Conservation (phyloP, 2,329 filamentous ascomycete species). For the Talaromyces albobiverticillius region DNA sequence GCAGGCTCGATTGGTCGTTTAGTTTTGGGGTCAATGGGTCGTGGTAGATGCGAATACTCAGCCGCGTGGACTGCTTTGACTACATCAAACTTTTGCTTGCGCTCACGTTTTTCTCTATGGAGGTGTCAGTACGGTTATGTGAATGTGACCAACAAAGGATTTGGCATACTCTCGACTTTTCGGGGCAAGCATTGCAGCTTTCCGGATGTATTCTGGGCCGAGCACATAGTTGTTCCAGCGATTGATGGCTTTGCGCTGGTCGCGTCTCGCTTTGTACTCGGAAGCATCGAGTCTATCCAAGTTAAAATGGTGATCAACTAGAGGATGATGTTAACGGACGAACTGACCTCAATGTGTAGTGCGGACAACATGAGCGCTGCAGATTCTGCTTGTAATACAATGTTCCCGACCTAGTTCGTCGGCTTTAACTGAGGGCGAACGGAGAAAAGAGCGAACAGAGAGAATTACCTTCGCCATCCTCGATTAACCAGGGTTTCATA, state of each 20-base stretch:
- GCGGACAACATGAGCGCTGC: conserved; percentile 79
- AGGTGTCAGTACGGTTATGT: too few relatives aligned
- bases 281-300: conserved; percentile 45
- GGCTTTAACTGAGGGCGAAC: too few relatives aligned
- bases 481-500: conserved; percentile 48
- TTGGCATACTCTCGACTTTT: conserved; percentile 41
- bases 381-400: conserved; percentile 57
- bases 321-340: background rate
- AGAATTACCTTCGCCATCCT: conserved; percentile 46
- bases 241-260: conserved; percentile 48
- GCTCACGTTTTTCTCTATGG: conserved; percentile 43
- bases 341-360: conserved; percentile 57
- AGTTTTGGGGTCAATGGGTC: conserved; percentile 43
- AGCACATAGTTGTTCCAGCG: conserved; percentile 48
- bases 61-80: conserved; percentile 39
- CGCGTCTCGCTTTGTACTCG: conserved; percentile 42
- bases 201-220: conserved; percentile 46
- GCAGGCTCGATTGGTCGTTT: conserved; percentile 46
- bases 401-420: conserved; percentile 46
- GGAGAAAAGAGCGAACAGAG: conserved; percentile 16
- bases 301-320: background rate
- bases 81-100: conserved; percentile 44
- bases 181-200: conserved; percentile 45
- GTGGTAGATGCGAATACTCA: conserved; percentile 44
- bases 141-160: background rate